These are phyloP conservation scores for Colletotrichum liriopes DNA, from an alignment of 2,329 filamentous ascomycete genomes.

Conservation along the genomic window DNA sequence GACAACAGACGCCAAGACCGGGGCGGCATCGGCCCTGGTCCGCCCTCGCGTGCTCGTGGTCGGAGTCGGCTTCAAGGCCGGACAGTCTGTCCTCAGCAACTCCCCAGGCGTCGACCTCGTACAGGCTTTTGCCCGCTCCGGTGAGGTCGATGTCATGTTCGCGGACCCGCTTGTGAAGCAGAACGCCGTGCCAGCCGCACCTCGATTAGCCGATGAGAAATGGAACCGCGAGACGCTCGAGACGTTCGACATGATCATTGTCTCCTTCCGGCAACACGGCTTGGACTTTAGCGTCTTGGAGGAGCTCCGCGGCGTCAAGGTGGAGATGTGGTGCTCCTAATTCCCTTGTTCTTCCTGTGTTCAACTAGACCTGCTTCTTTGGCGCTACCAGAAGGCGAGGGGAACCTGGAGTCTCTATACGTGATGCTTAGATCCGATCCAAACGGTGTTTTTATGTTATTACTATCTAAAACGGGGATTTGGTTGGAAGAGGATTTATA, in stretches of 20 bases:
- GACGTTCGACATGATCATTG: conserved; percentile 52
- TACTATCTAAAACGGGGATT: neutral
- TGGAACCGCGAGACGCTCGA: conserved; percentile 48
- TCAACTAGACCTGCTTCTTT: neutral
- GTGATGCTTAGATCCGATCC: neutral
- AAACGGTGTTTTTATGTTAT: neutral
- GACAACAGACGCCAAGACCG: neutral
- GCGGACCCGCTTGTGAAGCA: conserved; percentile 51
- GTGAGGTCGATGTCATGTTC: conserved; percentile 51
- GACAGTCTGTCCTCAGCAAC: conserved; percentile 52
- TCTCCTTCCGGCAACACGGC: conserved; percentile 50
- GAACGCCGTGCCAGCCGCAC: conserved; percentile 48
- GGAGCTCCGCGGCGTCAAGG: conserved; percentile 40
- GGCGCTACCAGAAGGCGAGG: too few species aligned
- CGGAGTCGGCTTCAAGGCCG: conserved; percentile 55
- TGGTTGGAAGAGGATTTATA: neutral
- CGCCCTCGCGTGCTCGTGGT: conserved; percentile 49
- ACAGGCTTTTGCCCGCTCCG: conserved; percentile 43
- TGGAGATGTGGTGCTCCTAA: conserved; percentile 46
- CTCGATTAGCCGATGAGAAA: conserved; percentile 47
- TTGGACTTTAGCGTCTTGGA: conserved; percentile 50
- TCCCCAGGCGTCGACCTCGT: conserved; percentile 52
- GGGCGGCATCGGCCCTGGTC: conserved; percentile 32
- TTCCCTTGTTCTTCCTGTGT: neutral
- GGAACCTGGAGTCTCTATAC: neutral